Evolutionary conservation across 345 rosid genomes (phyloP).

Genomic region (Eucalyptus curtisii): DNA sequence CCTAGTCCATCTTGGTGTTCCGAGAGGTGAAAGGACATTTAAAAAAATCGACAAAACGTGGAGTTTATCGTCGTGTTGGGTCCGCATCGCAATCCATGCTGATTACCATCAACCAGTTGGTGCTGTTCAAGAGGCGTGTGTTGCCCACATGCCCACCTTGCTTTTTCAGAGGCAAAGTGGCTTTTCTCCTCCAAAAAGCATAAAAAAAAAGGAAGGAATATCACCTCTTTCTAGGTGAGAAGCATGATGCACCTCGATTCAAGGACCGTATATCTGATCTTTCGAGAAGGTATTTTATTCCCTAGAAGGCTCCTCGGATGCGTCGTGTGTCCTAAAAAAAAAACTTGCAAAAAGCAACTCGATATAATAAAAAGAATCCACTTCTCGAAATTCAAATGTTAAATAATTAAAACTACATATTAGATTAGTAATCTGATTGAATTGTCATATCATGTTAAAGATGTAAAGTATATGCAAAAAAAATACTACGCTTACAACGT

Average conservation of each 20-base stretch:
- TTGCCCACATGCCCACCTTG: background rate
- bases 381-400: background rate
- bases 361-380: accelerated
- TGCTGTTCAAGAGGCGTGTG: background rate
- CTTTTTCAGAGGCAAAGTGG: background rate
- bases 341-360: background rate
- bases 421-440: background rate
- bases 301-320: background rate
- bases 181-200: background rate
- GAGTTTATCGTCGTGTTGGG: background rate
- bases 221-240: background rate
- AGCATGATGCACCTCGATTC: background rate
- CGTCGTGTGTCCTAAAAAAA: background rate
- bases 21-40: background rate
- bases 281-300: background rate
- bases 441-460: background rate
- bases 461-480: background rate
- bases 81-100: background rate
- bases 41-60: background rate
- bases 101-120: background rate
- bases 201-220: background rate
- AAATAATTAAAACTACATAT: background rate
- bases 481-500: background rate
- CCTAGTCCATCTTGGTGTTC: background rate
- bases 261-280: background rate